Conservation (phyloP, 208 protist species). For the Leishmania major region DNA sequence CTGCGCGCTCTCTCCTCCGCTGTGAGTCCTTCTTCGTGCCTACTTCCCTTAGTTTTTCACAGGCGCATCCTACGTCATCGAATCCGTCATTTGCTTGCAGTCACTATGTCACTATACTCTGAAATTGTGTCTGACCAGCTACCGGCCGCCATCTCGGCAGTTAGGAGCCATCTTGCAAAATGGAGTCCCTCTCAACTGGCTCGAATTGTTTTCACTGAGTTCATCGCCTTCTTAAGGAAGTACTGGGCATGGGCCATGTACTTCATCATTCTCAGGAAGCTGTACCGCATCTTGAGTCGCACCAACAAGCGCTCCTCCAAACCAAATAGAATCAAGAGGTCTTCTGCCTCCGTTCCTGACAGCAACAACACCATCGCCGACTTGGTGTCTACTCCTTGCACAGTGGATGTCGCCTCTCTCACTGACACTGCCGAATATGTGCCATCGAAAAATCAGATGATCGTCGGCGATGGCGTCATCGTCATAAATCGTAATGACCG, state of each 20-base stretch:
- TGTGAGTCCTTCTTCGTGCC: background rate
- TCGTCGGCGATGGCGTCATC: conserved; percentile 58
- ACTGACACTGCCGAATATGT: conserved; percentile 5
- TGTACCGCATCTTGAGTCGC: conserved; percentile 33
- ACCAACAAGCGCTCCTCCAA: conserved; percentile 19
- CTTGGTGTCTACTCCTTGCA: background rate
- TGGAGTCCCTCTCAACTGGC: conserved; percentile 19
- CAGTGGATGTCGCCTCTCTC: conserved; percentile 21
- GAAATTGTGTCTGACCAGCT: conserved; percentile 45
- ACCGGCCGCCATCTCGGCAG: conserved; percentile 23
- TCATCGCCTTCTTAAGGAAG: conserved; percentile 28
- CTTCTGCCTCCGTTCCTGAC: conserved; percentile 19
- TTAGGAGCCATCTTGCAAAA: conserved; percentile 15
- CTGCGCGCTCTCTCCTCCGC: background rate
- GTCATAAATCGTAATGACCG: conserved; percentile 63
- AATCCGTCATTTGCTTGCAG: background rate
- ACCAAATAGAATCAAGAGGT: conserved; percentile 14
- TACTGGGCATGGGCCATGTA: conserved; percentile 45
- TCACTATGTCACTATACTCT: conserved; percentile 28
- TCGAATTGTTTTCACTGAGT: conserved; percentile 20
- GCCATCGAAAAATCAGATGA: conserved; percentile 34
- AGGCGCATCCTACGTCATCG: background rate
- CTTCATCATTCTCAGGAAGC: conserved; percentile 42
- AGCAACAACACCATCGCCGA: conserved; percentile 20
- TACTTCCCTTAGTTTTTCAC: background rate